phyloP scores from a whole-genome alignment of 2,329 filamentous ascomycete species.

The Alternaria alternata region DNA sequence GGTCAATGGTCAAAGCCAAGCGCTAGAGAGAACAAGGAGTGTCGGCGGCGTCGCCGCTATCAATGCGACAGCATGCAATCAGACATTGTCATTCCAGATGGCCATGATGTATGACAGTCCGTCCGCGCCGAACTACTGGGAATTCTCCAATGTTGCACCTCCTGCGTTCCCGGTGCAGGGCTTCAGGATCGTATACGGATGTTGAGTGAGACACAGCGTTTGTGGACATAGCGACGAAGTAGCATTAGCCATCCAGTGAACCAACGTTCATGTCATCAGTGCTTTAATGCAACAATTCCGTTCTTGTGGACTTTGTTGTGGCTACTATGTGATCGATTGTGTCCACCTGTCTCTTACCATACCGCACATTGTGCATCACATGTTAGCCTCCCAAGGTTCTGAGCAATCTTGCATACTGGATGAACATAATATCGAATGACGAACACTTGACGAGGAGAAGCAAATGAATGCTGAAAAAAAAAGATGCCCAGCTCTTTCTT shows the following conservation, averaged over 20 bases:
- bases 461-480: not conserved
- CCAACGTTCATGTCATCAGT: too few relatives aligned
- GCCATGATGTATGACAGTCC: conserved; percentile 33
- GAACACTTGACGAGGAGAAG: not conserved
- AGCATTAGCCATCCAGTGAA: not conserved
- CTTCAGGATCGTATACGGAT: conserved; percentile 37
- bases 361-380: not conserved
- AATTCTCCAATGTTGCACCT: conserved; percentile 34
- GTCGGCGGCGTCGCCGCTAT: conserved; percentile 29
- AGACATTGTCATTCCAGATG: conserved; percentile 43
- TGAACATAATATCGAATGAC: not conserved
- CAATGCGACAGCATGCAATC: conserved; percentile 30
- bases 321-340: not conserved
- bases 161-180: conserved; percentile 37
- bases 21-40: conserved; percentile 23
- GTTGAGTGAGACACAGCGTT: conserved; percentile 17
- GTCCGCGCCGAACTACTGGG: conserved; percentile 38
- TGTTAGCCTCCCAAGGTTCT: not conserved
- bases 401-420: not conserved
- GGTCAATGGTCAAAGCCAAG: conserved; percentile 32
- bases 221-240: not conserved
- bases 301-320: not conserved
- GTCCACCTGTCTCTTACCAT: not conserved
- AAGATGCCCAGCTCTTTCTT: not conserved
- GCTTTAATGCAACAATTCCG: not conserved